Evolutionary conservation across 305 asterid genomes (phyloP).

Genomic region (Solanum chacoense): DNA sequence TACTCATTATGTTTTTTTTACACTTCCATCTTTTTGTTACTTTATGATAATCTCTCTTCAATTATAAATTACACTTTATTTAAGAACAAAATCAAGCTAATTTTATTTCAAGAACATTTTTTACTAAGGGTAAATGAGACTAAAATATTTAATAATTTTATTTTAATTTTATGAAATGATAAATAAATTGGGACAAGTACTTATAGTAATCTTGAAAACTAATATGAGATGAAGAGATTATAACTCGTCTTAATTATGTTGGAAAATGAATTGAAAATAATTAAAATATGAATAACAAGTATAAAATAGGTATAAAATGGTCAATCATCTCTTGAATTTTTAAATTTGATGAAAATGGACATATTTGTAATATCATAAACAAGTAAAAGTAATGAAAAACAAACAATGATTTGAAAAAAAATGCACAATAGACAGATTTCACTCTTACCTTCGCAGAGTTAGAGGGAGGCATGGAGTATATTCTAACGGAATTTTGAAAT

Average conservation of each 20-base stretch:
- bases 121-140: background rate
- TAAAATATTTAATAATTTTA: background rate
- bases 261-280: background rate
- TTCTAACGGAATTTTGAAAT: background rate
- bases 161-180: background rate
- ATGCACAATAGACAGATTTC: fast-evolving
- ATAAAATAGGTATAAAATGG: background rate
- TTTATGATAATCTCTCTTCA: background rate
- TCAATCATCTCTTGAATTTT: background rate
- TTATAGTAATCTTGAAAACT: background rate
- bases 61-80: background rate
- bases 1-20: background rate
- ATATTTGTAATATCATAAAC: background rate
- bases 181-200: background rate
- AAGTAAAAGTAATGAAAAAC: background rate
- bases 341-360: background rate
- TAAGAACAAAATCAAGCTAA: background rate
- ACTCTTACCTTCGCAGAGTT: background rate
- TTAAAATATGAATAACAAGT: background rate
- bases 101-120: background rate
- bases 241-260: background rate
- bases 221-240: background rate
- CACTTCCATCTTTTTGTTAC: background rate
- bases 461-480: background rate
- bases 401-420: background rate